These are phyloP conservation scores for Cytospora paraplurivora DNA, from an alignment of 2,329 filamentous ascomycete species.

Conservation along the genomic window DNA sequence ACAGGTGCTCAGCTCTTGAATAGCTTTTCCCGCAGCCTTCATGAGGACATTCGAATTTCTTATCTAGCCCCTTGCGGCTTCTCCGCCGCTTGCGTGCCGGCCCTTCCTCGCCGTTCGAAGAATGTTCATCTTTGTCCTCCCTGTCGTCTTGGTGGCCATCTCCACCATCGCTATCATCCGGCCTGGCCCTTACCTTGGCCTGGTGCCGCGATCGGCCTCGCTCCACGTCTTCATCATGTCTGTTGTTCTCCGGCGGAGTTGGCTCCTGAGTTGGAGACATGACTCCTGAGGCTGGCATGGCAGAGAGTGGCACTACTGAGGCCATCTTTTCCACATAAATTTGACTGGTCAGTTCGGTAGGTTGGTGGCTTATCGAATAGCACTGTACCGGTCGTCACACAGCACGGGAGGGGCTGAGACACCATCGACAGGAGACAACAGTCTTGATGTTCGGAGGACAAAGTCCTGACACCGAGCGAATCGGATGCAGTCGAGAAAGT, in stretches of 20 bases:
- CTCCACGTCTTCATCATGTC: slow-evolving; percentile 44
- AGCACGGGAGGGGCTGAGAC: slow-evolving; percentile 23
- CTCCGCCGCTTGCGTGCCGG: slow-evolving; percentile 64
- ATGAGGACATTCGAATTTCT: slow-evolving; percentile 81
- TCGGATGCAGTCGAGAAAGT: slow-evolving; percentile 21
- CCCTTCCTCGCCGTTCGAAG: slow-evolving; percentile 54
- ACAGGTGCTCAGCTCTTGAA: slow-evolving; percentile 93
- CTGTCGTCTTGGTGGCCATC: slow-evolving; percentile 43
- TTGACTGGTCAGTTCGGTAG: slow-evolving; percentile 4
- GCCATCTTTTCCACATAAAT: slow-evolving; percentile 42
- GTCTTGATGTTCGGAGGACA: slow-evolving; percentile 12
- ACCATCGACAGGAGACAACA: slow-evolving; percentile 5
- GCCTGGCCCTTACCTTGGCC: slow-evolving; percentile 45
- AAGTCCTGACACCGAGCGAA: slow-evolving; percentile 21
- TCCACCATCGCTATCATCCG: slow-evolving; percentile 41
- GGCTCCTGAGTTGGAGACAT: slow-evolving; percentile 49
- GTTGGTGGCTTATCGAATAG: slow-evolving; percentile 2
- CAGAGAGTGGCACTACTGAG: slow-evolving; percentile 43
- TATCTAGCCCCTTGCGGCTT: slow-evolving; percentile 77
- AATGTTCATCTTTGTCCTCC: slow-evolving; percentile 48
- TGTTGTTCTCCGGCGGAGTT: slow-evolving; percentile 44
- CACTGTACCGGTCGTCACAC: slow-evolving; percentile 16
- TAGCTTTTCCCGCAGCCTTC: slow-evolving; percentile 94
- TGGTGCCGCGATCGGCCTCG: slow-evolving; percentile 46
- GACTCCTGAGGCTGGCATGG: slow-evolving; percentile 44